A percentile compares a stretch with the other conserved stretches of the same genome.
Evolutionary conservation across 169 alveolate genomes (phyloP).

Genomic region (Plasmodium gonderi): DNA sequence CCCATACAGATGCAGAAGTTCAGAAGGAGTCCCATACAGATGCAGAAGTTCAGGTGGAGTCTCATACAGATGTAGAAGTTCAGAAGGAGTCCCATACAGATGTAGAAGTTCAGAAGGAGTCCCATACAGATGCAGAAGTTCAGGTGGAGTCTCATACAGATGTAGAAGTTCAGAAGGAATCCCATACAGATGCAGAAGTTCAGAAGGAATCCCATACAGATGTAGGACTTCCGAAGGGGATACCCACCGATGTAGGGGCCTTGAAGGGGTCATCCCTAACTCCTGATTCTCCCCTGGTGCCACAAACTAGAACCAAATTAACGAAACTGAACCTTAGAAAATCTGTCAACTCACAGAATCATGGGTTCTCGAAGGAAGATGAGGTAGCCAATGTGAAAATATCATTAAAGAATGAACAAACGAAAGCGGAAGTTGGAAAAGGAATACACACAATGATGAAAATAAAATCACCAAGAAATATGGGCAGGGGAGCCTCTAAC

Average conservation of each 20-base stretch:
- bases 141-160: neutral
- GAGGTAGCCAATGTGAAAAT: neutral
- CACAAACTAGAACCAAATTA: neutral
- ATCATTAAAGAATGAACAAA: neutral
- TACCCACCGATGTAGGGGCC: neutral
- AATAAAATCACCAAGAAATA: conserved; percentile 16
- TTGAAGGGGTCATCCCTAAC: neutral
- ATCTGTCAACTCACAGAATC: neutral
- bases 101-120: neutral
- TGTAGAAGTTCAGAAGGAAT: neutral
- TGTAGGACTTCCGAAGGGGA: neutral
- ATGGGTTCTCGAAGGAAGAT: neutral
- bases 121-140: neutral
- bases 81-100: neutral
- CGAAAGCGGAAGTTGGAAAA: neutral
- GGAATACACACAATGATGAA: neutral
- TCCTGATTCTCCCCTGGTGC: neutral
- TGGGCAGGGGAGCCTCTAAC: neutral
- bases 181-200: neutral
- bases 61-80: too few relatives aligned
- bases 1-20: neutral
- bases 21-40: neutral
- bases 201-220: neutral
- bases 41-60: neutral
- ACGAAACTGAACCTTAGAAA: neutral